Conservation (phyloP, 345 rosid genomes). For the thale cress (Arabidopsis thaliana) region DNA sequence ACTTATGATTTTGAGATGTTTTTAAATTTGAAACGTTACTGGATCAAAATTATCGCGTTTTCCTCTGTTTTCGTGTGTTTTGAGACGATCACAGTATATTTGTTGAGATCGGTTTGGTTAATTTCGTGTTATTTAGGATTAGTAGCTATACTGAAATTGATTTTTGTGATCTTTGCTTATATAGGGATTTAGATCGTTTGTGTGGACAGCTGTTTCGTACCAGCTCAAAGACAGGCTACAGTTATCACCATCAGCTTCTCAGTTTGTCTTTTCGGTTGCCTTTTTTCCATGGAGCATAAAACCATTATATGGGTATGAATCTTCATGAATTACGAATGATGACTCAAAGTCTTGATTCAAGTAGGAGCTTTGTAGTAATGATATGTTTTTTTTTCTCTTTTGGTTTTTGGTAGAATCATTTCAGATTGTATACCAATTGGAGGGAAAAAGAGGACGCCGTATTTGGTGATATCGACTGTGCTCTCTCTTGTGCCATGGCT, state of each 20-base stretch:
- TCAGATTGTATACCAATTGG: constrained; percentile 90
- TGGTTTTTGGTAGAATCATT: constrained; percentile 60
- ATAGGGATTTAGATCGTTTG: constrained; percentile 97
- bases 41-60: not conserved
- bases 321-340: not conserved
- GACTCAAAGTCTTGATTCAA: not conserved
- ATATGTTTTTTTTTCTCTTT: constrained; percentile 1
- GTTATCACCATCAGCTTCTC: constrained; percentile 96
- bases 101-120: not conserved
- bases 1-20: not conserved
- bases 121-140: not conserved
- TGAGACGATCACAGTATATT: constrained; percentile 3
- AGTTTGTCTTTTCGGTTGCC: constrained; percentile 77
- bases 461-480: constrained; percentile 74
- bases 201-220: constrained; percentile 97
- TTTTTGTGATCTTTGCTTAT: not conserved
- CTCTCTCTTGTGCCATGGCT: constrained; percentile 91
- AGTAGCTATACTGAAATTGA: not conserved
- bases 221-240: constrained; percentile 87
- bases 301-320: constrained; percentile 86
- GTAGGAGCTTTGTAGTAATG: not conserved
- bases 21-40: not conserved
- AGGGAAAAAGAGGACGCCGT: constrained; percentile 89
- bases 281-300: constrained; percentile 98
- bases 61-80: constrained; percentile 32